Conservation (phyloP, 805 yeast species). For the Starmerella tilneyi region DNA sequence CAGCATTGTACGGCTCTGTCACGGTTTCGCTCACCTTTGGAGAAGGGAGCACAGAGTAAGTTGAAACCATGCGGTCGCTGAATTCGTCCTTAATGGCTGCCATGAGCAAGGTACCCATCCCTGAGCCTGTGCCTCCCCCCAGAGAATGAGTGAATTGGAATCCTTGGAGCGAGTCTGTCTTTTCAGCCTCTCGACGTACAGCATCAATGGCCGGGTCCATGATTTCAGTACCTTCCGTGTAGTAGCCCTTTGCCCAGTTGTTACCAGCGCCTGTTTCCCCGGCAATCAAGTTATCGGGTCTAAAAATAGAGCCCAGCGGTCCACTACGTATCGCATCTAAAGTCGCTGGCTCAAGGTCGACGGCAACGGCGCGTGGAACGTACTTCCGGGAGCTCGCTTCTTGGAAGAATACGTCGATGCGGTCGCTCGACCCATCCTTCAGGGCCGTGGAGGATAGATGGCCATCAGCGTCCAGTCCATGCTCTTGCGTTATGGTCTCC, state of each 20-base stretch:
- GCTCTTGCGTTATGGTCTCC: slow-evolving; percentile 33
- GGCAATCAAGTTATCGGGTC: slow-evolving; percentile 84
- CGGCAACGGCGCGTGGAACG: slow-evolving; percentile 89
- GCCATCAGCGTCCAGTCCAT: slow-evolving; percentile 32
- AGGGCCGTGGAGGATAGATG: slow-evolving; percentile 21
- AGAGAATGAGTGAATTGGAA: slow-evolving; percentile 79
- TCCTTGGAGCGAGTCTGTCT: slow-evolving; percentile 87
- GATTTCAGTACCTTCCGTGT: slow-evolving; percentile 93
- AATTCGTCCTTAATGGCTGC: slow-evolving; percentile 84
- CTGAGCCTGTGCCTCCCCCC: slow-evolving; percentile 96
- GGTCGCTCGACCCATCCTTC: slow-evolving; percentile 33
- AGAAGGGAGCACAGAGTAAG: slow-evolving; percentile 90
- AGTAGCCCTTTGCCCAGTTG: slow-evolving; percentile 96
- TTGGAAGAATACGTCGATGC: slow-evolving; percentile 74
- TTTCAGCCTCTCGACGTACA: slow-evolving; percentile 89
- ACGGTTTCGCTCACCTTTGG: slow-evolving; percentile 89
- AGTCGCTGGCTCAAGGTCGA: slow-evolving; percentile 92
- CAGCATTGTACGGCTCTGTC: slow-evolving; percentile 91
- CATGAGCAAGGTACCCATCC: slow-evolving; percentile 86
- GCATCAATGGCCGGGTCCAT: slow-evolving; percentile 88
- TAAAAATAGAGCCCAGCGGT: slow-evolving; percentile 66
- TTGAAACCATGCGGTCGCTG: slow-evolving; percentile 94
- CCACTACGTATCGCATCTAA: slow-evolving; percentile 77
- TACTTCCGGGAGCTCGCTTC: slow-evolving; percentile 72
- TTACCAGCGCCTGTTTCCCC: slow-evolving; percentile 94